Conservation (phyloP, 768 basidiomycete genomes). For the Stropharia rugosoannulata region DNA sequence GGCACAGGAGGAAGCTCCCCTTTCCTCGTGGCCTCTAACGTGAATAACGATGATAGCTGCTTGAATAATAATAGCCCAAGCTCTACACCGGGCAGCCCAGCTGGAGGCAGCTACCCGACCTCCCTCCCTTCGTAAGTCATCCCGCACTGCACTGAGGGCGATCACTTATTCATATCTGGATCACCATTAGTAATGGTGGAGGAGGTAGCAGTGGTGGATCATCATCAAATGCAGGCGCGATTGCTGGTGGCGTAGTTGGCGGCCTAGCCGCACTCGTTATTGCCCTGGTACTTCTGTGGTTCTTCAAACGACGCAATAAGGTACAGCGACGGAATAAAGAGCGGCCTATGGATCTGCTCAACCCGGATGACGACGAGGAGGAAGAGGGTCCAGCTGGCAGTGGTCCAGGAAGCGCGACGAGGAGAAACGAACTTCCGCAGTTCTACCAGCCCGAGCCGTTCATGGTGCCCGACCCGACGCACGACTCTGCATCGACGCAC, state of each 20-base stretch:
- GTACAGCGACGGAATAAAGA: slow-evolving; percentile 42
- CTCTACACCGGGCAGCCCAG: slow-evolving; percentile 74
- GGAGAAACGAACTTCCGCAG: slow-evolving; percentile 56
- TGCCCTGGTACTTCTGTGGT: slow-evolving; percentile 43
- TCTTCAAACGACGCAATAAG: slow-evolving; percentile 46
- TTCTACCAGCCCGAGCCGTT: slow-evolving; percentile 79
- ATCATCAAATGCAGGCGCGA: slow-evolving; percentile 43
- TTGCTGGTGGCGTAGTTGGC: slow-evolving; percentile 60
- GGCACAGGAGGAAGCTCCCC: slow-evolving; percentile 67
- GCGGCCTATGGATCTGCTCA: slow-evolving; percentile 66
- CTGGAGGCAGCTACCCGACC: slow-evolving; percentile 72
- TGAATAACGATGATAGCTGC: slow-evolving; percentile 51
- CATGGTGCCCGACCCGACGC: slow-evolving; percentile 63
- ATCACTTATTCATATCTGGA: background rate
- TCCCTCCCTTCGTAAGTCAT: slow-evolving; percentile 29
- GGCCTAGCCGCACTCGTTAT: slow-evolving; percentile 46
- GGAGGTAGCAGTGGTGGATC: slow-evolving; percentile 22
- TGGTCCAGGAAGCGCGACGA: background rate
- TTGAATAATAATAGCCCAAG: slow-evolving; percentile 63
- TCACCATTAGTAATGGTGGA: slow-evolving; percentile 20
- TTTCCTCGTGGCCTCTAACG: slow-evolving; percentile 54
- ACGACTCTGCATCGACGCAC: slow-evolving; percentile 26
- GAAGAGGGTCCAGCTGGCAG: slow-evolving; percentile 22
- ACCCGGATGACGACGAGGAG: slow-evolving; percentile 58
- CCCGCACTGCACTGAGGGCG: background rate